Base-by-base conservation (phyloP, 768 basidiomycete genomes). In the Tricholoma sp. region DNA sequence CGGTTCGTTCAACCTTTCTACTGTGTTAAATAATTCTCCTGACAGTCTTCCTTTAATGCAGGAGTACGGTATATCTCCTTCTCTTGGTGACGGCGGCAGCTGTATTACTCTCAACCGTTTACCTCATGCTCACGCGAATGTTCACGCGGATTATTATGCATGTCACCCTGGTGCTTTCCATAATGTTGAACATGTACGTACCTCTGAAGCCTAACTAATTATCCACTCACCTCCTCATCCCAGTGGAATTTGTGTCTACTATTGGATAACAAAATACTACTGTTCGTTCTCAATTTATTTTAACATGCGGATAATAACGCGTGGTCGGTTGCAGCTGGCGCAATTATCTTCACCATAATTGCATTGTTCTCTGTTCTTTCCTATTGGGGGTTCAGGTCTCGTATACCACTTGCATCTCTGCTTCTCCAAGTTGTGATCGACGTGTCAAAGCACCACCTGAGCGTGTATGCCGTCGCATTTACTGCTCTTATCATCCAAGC, bases 341-440 rank as follows among this genome's bases (percentile, higher is more conserved):
- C 91, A 2, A 88, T 93, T 63, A 85, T 93, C 57, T 91, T 91
- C 75, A 88, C 89, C 2, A 69, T 93, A 55, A 86, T 94, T 56
- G 88, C 91, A 0, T 58, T 92, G 29, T 67, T 94, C 53, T 91
- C 89, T 1, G 67, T 92, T 7, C 65, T 93, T 12, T 80, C 85
- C 28, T 93, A 93, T 73, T 89, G 77, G 61, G 89, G 84, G 17
- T 86, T 81, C 65, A 76, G 77, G 54, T 79, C 78, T 8, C 85
- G 90, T 31, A 93, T 94, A 52, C 91, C 90, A 0, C 74, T 94
- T 2, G 89, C 90, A 1, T 82, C 88, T 7, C 70, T 93, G 6
- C 79, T 92, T 2, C 78, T 94, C 3, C 89, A 92, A 69, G 84
- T 89, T 24, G 86, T 88, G 6, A 89, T 93, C 78, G 91, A 93